Evolutionary conservation across 208 protist species (phyloP).

Genomic region (Acanthamoeba castellanii): DNA sequence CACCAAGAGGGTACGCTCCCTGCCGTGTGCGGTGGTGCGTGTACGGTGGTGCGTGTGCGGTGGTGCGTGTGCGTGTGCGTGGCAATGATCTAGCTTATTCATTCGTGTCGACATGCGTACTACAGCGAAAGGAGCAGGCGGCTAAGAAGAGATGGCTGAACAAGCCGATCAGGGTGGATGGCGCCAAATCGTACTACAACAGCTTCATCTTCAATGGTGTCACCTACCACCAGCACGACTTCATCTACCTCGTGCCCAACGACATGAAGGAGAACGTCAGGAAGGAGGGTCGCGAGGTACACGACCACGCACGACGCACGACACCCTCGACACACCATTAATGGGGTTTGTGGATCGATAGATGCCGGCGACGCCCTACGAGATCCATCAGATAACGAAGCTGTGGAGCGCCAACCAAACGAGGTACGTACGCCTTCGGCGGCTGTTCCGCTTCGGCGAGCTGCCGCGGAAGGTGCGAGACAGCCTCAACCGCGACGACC

Average conservation of each 20-base stretch:
- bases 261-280: neutral
- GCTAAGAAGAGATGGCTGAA: constrained; percentile 1
- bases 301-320: neutral
- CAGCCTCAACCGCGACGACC: neutral
- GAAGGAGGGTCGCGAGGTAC: neutral
- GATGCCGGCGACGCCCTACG: neutral
- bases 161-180: neutral
- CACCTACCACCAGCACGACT: neutral
- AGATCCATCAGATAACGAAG: neutral
- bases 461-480: neutral
- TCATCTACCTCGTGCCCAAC: constrained; percentile 9
- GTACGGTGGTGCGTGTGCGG: neutral
- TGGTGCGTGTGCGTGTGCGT: neutral
- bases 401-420: neutral
- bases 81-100: neutral
- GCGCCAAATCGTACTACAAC: neutral
- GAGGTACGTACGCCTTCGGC: neutral
- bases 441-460: neutral
- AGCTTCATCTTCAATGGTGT: neutral
- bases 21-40: no score
- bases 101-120: neutral
- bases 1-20: neutral
- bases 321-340: neutral
- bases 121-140: neutral
- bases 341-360: neutral